Evolutionary conservation across 1,284 basidiomycete species (phyloP), one percentile per base, ranked within the genome.

Genomic region (Waitea zeae): DNA sequence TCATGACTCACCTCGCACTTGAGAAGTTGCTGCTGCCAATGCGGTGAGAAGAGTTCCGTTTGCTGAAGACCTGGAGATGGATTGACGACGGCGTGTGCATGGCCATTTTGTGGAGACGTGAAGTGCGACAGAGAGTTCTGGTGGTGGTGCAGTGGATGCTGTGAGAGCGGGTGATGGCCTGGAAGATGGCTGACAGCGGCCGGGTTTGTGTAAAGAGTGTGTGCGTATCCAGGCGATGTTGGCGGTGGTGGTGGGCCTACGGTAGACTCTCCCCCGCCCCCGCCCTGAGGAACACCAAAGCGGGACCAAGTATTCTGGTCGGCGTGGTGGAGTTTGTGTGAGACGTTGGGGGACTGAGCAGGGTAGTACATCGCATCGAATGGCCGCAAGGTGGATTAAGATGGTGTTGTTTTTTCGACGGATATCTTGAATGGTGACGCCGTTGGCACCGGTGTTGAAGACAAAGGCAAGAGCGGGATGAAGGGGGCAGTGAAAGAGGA

Each of bases 21-120:
- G 50, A 83, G 61, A 45, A 83, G 54, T 53, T 83, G 80, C 46
- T 81, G 72, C 46, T 81, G 76, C 80, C 79, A 83, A 42, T 83
- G 80, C 5, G 69, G 67, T 17, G 64, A 69, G 43, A 80, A 69
- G 44, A 73, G 65, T 55, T 36, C 70, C 17, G 80, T 77, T 3
- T 76, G 79, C n/a, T 62, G 67, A 48, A 74, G 70, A 9, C 61
- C 59, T n/a, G 74, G 50, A 9, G 53, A 58, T 45, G 69, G 65
- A 29, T 48, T 49, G 31, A 48, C 7, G 22, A 52, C 15, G 52
- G 35, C 22, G 46, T 67, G 62, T 12, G 61, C 56, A 41, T 73
- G 67, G n/a, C 70, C 67, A 45, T 72, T 72, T 20, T 49, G 65
- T 13, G 76, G 79, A 17, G 76, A 79, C 7, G 75, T 69, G 46